These are phyloP conservation scores for Podospora tetraspora DNA, from an alignment of 495 filamentous ascomycete species.

Conservation along the genomic window DNA sequence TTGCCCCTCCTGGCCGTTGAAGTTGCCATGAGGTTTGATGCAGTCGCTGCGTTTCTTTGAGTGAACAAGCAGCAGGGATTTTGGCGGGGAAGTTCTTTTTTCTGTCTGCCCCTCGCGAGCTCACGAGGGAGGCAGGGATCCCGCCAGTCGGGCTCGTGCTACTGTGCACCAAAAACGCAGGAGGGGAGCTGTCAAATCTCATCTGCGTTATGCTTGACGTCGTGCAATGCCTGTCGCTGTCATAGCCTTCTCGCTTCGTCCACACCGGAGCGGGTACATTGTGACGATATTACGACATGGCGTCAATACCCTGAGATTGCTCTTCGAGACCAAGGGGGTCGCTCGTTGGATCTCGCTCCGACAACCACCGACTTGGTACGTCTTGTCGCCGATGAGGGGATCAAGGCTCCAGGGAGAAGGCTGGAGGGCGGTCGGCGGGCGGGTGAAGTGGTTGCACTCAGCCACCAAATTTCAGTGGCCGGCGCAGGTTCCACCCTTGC, in stretches of 20 bases:
- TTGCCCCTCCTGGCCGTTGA: neutral
- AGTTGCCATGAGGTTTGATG: neutral
- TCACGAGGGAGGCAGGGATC: neutral
- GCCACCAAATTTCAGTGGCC: slow-evolving; percentile 7
- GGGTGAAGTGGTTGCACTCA: neutral
- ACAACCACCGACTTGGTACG: neutral
- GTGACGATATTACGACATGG: neutral
- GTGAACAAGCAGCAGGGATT: neutral
- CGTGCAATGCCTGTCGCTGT: neutral
- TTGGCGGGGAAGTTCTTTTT: neutral
- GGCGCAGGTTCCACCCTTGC: slow-evolving; percentile 1
- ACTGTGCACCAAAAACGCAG: neutral
- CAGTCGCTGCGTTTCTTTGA: neutral
- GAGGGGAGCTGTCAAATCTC: neutral
- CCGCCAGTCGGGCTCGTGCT: no score
- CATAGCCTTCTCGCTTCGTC: neutral
- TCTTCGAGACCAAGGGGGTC: neutral
- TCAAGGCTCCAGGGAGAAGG: neutral
- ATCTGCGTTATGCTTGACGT: neutral
- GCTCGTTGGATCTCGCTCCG: neutral
- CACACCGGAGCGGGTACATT: neutral
- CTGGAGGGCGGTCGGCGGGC: neutral
- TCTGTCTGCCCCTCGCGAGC: neutral
- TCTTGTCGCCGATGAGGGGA: neutral
- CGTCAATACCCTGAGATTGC: neutral